Evolutionary conservation across 768 basidiomycete species (phyloP).

Genomic region (Rubroboletus pulcherrimus): DNA sequence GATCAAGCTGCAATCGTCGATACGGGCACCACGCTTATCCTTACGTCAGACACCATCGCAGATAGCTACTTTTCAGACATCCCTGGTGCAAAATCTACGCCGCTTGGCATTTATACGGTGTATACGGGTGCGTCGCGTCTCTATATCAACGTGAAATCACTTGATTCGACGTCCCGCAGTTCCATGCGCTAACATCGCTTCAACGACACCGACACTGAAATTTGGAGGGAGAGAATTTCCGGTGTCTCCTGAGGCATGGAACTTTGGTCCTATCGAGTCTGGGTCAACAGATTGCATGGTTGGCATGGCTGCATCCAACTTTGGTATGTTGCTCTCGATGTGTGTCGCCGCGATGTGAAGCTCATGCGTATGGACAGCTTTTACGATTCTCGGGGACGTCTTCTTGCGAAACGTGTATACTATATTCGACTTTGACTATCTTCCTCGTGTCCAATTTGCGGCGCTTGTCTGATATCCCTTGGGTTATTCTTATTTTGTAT

Average conservation of each 20-base stretch:
- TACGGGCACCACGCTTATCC: conserved; percentile 27
- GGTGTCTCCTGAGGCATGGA: conserved; percentile 33
- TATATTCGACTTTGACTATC: conserved; percentile 27
- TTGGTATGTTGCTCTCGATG: conserved; percentile 3
- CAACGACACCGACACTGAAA: conserved; percentile 24
- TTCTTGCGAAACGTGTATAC: conserved; percentile 25
- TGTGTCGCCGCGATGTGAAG: neutral
- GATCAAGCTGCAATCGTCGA: conserved; percentile 29
- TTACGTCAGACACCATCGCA: conserved; percentile 18
- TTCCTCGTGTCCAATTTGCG: conserved; percentile 36
- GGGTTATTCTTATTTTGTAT: neutral
- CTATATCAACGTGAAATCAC: neutral
- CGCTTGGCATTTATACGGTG: conserved; percentile 29
- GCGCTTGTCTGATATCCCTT: conserved; percentile 5
- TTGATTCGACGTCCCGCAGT: conserved; percentile 4
- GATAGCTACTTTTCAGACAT: conserved; percentile 22
- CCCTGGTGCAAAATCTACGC: conserved; percentile 15
- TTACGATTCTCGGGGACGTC: conserved; percentile 27
- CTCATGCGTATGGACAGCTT: conserved; percentile 8
- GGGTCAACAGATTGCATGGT: conserved; percentile 29
- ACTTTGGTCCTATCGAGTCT: conserved; percentile 32
- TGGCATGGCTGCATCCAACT: conserved; percentile 20
- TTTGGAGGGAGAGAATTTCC: conserved; percentile 35
- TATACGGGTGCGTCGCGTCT: conserved; percentile 29
- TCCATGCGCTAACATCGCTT: conserved; percentile 14